Base-by-base conservation (phyloP, 2,329 filamentous ascomycete genomes). In the Chaetomiaceae sp. region DNA sequence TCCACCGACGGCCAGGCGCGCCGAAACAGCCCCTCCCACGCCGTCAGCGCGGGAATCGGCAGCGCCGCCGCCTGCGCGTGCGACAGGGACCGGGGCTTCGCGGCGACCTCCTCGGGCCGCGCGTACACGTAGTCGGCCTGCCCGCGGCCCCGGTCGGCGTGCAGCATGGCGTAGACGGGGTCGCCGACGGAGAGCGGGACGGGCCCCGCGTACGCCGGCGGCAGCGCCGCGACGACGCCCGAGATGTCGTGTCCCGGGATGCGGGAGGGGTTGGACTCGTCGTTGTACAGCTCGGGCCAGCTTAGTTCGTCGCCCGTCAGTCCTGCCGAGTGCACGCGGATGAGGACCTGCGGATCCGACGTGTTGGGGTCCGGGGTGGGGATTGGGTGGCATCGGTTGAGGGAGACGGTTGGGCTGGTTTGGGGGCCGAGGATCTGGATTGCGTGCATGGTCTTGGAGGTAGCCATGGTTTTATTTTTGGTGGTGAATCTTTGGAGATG, bases 161-260 rank as follows among this genome's bases (percentile, higher is more conserved):
- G 37, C 4, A 66, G 58, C 60, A 68, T 65, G n/a, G 58, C 62
- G 45, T 61, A 67, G 4, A 69, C 64, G 59, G 18, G 1, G 54
- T 50, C 40, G 14, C 53, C 49, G 4, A 55, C 36, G 1, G 41
- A 2, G 3, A 58, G 38, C 2, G 45, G 14, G 5, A 55, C 40
- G 3, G 48, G 13, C 2, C 65, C 65, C 5, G 33, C 23, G 55
- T 66, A 65, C 1, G 38, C 34, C 0, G 64, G 58, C 0, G 65
- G 65, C 1, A 71, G 44, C 0, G 55, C 58, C 2, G 48, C 54
- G n/a, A 71, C 52, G 5, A 58, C 53, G 18, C 69, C 69, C 2
- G 69, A 70, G 16, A 71, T 53, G 23, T 71, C 69, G 38, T 69
- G 68, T 0, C 69, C 69, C 0, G 69, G 69, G 11, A 71, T 64